A percentile compares a stretch with the other conserved stretches of the same genome.
phyloP scores from a whole-genome alignment of 2,329 filamentous ascomycete genomes.

The Alternaria triticina region DNA sequence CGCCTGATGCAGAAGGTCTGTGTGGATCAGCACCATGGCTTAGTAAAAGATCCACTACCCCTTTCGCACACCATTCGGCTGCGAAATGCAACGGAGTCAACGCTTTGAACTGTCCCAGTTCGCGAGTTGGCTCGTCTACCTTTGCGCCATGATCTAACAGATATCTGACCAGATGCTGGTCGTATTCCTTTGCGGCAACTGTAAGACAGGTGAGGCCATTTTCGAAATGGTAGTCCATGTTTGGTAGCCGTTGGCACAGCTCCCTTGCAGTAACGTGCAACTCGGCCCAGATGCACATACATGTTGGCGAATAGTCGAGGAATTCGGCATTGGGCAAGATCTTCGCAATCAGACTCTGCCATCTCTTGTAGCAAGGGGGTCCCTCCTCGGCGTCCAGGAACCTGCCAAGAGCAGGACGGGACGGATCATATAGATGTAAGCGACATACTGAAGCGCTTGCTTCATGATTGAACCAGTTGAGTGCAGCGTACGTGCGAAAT shows the following conservation, averaged over 20 bases:
- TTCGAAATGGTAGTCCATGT: background rate
- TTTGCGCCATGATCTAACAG: background rate
- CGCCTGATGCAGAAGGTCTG: background rate
- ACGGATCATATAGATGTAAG: background rate
- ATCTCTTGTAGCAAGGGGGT: background rate
- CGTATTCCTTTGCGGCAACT: background rate
- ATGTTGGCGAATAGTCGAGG: background rate
- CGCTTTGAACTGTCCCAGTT: background rate
- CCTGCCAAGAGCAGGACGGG: background rate
- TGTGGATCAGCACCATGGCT: background rate
- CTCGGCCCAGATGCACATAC: background rate
- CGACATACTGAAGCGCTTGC: background rate
- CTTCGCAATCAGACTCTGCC: background rate
- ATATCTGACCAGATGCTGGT: background rate
- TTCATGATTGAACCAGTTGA: background rate
- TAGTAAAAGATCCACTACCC: background rate
- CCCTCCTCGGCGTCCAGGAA: background rate
- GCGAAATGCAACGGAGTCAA: background rate
- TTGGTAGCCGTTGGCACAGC: background rate
- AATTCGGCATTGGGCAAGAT: background rate
- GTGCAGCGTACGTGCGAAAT: background rate
- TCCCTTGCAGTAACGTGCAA: background rate
- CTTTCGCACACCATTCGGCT: background rate
- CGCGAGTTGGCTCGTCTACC: background rate
- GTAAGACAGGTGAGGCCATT: background rate